A percentile compares a stretch with the other conserved stretches of the same genome.
Evolutionary conservation across 1,284 basidiomycete genomes (phyloP).

Genomic region (Melampsora abietis-canadensis): DNA sequence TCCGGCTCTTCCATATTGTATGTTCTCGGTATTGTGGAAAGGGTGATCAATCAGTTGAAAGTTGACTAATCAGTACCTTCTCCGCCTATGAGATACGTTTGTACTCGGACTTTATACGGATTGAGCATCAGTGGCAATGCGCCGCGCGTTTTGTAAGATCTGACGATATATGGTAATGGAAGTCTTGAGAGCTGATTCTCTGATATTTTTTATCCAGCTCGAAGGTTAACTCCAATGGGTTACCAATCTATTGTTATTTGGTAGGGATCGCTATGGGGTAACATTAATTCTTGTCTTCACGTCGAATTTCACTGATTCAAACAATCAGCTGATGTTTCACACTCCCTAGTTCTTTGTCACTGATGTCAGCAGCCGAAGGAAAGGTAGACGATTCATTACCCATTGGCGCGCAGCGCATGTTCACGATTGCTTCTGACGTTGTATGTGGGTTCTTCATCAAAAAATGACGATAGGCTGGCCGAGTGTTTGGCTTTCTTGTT

Average conservation of each 20-base stretch:
- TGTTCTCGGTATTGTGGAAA: neutral
- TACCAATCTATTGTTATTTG: constrained; percentile 3
- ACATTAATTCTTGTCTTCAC: neutral
- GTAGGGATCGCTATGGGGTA: constrained; percentile 7
- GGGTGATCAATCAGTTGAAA: neutral
- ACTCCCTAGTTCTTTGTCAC: constrained; percentile 62
- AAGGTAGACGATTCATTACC: constrained; percentile 72
- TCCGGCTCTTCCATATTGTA: constrained; percentile 42
- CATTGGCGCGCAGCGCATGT: constrained; percentile 66
- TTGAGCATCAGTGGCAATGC: constrained; percentile 42
- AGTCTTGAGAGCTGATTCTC: neutral
- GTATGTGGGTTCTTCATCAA: too few relatives aligned
- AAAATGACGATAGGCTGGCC: constrained; percentile 58
- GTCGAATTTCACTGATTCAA: neutral
- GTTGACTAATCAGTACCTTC: neutral
- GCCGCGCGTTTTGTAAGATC: constrained; percentile 34
- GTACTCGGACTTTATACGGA: constrained; percentile 39
- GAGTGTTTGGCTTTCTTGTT: neutral
- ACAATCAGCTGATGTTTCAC: neutral
- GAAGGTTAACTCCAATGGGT: neutral
- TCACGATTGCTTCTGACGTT: constrained; percentile 62
- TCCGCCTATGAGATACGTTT: constrained; percentile 26
- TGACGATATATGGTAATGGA: neutral
- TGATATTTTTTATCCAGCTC: neutral
- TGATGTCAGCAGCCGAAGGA: constrained; percentile 49